phyloP scores from a whole-genome alignment of 2,329 filamentous ascomycete genomes.

The Purpureocillium lavendulum region DNA sequence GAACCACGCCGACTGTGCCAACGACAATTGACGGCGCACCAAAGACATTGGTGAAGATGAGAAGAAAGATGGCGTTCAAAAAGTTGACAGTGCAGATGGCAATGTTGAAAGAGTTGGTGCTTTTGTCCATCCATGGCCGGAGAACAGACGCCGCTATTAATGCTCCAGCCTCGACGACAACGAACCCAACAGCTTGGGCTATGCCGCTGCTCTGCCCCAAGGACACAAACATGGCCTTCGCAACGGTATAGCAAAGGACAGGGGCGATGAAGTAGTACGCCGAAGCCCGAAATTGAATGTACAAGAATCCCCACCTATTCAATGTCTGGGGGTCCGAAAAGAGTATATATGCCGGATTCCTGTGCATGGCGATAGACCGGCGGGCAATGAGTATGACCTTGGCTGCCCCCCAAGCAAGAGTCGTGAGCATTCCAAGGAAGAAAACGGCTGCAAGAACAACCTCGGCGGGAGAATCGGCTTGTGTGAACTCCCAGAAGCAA shows the following conservation, averaged over 20 bases:
- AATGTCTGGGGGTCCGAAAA: constrained; percentile 87
- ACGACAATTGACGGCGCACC: constrained; percentile 74
- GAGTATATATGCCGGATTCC: constrained; percentile 93
- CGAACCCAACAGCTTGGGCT: constrained; percentile 71
- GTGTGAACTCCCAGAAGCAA: constrained; percentile 88
- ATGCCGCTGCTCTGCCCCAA: constrained; percentile 64
- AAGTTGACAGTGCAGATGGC: constrained; percentile 86
- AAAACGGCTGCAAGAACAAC: constrained; percentile 85
- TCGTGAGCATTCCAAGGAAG: constrained; percentile 68
- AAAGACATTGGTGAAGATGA: constrained; percentile 84
- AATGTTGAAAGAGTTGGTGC: constrained; percentile 94
- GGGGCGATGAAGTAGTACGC: constrained; percentile 94
- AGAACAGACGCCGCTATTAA: constrained; percentile 72
- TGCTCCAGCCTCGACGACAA: constrained; percentile 73
- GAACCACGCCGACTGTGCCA: constrained; percentile 79
- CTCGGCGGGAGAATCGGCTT: constrained; percentile 75
- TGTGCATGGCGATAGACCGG: constrained; percentile 82
- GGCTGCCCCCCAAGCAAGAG: constrained; percentile 76
- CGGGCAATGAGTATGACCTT: constrained; percentile 88
- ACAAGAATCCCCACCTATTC: constrained; percentile 98
- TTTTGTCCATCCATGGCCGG: constrained; percentile 98
- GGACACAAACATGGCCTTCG: constrained; percentile 85
- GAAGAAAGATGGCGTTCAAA: constrained; percentile 77
- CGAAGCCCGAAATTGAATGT: constrained; percentile 91
- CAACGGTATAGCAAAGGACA: constrained; percentile 65